Conservation (phyloP, 1,139 yeast species). For the Maudiozyma humilis region DNA sequence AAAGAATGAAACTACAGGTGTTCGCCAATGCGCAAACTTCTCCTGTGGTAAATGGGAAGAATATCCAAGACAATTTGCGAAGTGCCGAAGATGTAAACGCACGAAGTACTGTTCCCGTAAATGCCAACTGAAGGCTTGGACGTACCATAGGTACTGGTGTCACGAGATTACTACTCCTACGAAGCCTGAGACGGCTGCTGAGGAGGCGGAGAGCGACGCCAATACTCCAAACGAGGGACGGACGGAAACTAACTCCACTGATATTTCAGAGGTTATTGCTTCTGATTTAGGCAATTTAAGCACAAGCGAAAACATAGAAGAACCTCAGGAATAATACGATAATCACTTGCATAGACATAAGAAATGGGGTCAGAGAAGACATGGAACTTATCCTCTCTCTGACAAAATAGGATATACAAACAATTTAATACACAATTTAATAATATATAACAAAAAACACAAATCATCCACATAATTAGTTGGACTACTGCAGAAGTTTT, state of each 20-base stretch:
- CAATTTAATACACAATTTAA: background rate
- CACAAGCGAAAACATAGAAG: background rate
- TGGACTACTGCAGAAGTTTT: no score
- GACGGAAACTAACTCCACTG: background rate
- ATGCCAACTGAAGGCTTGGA: constrained; percentile 90
- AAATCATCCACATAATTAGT: background rate
- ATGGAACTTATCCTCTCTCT: no score
- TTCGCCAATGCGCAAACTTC: constrained; percentile 89
- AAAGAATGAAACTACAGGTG: constrained; percentile 85
- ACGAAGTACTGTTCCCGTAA: constrained; percentile 91
- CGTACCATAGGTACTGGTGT: constrained; percentile 92
- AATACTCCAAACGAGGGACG: constrained; percentile 7
- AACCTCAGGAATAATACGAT: background rate
- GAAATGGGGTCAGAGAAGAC: no score
- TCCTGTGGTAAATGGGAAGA: constrained; percentile 96
- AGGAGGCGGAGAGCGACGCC: constrained; percentile 8
- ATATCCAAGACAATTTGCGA: constrained; percentile 83
- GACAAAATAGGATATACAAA: background rate
- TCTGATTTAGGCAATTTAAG: constrained; percentile 1
- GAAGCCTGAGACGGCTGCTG: constrained; percentile 4
- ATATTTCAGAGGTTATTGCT: constrained; percentile 3
- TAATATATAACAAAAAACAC: background rate
- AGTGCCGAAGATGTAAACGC: constrained; percentile 87
- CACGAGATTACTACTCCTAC: constrained; percentile 21
- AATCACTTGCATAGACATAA: no score